A percentile compares a stretch with the other conserved stretches of the same genome.
These are phyloP conservation scores for Xylaria polymorpha DNA, from an alignment of 2,329 filamentous ascomycete species.

Conservation along the genomic window DNA sequence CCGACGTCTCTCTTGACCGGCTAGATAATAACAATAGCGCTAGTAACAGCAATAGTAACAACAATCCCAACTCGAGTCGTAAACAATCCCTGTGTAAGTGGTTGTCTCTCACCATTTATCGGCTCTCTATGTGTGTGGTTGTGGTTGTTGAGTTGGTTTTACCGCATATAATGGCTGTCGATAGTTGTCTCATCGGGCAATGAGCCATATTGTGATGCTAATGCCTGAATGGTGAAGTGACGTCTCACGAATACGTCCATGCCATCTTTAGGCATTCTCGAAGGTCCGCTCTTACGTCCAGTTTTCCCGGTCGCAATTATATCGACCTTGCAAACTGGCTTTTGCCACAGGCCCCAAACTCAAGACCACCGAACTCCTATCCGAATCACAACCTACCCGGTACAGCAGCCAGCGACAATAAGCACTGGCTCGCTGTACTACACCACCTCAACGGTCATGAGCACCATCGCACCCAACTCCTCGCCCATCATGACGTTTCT, in stretches of 20 bases:
- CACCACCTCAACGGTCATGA: neutral
- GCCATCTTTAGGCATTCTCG: neutral
- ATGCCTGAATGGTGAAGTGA: neutral
- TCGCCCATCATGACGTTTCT: neutral
- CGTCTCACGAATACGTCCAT: neutral
- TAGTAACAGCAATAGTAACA: no score
- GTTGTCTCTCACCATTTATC: no score
- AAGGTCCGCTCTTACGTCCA: neutral
- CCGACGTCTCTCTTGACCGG: no score
- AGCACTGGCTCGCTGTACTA: neutral
- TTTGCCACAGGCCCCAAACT: neutral
- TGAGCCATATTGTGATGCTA: neutral
- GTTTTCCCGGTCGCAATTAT: slow-evolving; percentile 5
- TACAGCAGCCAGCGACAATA: neutral
- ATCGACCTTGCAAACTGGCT: slow-evolving; percentile 2
- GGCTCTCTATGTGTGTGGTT: no score
- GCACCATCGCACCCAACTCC: neutral
- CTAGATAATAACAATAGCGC: no score
- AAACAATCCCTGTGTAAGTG: no score
- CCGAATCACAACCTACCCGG: no score
- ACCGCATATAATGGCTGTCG: no score
- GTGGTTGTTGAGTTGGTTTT: no score
- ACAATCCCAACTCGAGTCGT: no score
- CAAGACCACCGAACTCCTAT: neutral
- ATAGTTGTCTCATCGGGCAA: no score